Conservation (phyloP, 352 stramenopile species). For the Pythium inflatum region DNA sequence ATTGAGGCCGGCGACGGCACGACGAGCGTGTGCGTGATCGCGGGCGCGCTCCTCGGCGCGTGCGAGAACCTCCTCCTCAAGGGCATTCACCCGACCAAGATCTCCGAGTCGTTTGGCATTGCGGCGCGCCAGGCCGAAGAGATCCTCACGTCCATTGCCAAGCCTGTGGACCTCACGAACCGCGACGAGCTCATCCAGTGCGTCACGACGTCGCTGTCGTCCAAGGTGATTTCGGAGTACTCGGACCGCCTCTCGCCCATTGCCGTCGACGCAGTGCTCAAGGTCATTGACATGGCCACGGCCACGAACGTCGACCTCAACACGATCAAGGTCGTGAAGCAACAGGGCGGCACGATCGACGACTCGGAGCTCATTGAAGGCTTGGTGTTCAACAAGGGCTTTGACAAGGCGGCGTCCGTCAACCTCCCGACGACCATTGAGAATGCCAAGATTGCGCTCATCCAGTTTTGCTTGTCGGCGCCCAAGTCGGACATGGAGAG, state of each 20-base stretch:
- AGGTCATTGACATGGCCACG: slow-evolving; percentile 93
- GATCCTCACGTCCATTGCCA: slow-evolving; percentile 91
- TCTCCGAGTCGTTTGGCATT: slow-evolving; percentile 96
- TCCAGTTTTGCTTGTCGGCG: slow-evolving; percentile 99
- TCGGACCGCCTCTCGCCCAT: slow-evolving; percentile 97
- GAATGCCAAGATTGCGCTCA: slow-evolving; percentile 99
- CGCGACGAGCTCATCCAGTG: slow-evolving; percentile 96
- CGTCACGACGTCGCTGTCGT: slow-evolving; percentile 98
- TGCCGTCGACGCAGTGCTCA: slow-evolving; percentile 98
- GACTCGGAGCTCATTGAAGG: slow-evolving; percentile 98
- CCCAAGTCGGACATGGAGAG: slow-evolving; percentile 99
- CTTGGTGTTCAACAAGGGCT: slow-evolving; percentile 98
- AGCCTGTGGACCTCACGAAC: slow-evolving; percentile 94
- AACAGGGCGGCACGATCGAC: slow-evolving; percentile 98
- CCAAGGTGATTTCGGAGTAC: slow-evolving; percentile 98
- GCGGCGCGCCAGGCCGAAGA: slow-evolving; percentile 89
- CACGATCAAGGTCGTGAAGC: slow-evolving; percentile 98
- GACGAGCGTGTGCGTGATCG: slow-evolving; percentile 98
- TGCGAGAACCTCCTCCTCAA: slow-evolving; percentile 92
- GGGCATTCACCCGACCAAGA: slow-evolving; percentile 98
- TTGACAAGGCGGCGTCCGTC: slow-evolving; percentile 76
- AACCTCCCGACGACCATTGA: slow-evolving; percentile 83
- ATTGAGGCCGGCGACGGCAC: slow-evolving; percentile 98
- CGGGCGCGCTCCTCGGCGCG: slow-evolving; percentile 97
- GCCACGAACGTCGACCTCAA: slow-evolving; percentile 98